Evolutionary conservation across 2,329 filamentous ascomycete genomes (phyloP), one percentile per base, ranked within the genome.

Genomic region (Pestalotiopsis sp.): DNA sequence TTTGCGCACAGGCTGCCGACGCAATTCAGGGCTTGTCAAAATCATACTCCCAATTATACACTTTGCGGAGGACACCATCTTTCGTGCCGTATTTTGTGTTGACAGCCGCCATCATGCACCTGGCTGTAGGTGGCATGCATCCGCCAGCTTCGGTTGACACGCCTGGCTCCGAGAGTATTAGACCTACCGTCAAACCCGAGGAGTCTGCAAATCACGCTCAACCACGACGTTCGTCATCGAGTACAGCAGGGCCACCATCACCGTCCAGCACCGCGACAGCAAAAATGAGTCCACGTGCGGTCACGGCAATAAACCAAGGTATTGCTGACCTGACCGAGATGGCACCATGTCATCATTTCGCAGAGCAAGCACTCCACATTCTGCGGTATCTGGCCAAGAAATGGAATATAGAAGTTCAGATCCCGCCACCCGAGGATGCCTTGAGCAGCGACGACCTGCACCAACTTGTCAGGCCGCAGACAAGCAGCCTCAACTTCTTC

Each of bases 11-110:
- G 72, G 87, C 87, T 1, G 87, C 87, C 38, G 86, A 89, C 69
- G 87, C 87, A 36, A 89, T 90, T 20, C 86, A 88, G 70, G 83
- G 85, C 1, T 81, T 90, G 2, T 74, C 87, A 2, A 82, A 81
- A 9, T 89, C 87, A 2, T 89, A 90, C 72, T 86, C 87, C 3
- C 86, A 87, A 66, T 80, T 89, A 0, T 90, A 89, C 72, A 89
- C 87, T 0, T 77, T 90, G 17, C 82, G 84, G n/a, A 80, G 86
- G 14, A 90, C 87, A 12, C 87, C 87, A 1, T 88, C 87, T 0
- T 90, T 90, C 71, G 87, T 90, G 1, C 87, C 87, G 0, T 89
- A 89, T 70, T 89, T 90, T 73, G 87, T 89, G n/a, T 77, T 90
- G 7, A 89, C 87, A 0, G 87, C 87, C 0, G 79, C 85, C n/a